Percentiles rank a stretch among this genome's conserved stretches.
These are phyloP conservation scores for Silene conica DNA, from an alignment of 148 eudicot species.

Conservation along the genomic window DNA sequence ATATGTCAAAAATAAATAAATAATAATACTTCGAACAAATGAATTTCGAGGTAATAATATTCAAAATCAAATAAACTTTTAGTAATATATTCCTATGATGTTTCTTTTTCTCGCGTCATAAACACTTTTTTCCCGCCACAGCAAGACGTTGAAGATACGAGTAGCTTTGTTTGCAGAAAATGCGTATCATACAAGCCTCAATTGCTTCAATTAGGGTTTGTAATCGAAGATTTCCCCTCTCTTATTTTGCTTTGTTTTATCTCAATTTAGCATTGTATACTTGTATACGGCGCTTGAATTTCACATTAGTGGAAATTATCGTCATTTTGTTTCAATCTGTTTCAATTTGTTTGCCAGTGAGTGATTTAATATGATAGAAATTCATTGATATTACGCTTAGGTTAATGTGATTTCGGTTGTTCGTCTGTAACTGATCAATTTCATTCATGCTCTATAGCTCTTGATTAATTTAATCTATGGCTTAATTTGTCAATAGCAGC, in stretches of 20 bases:
- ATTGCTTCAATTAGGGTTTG: constrained; percentile 5
- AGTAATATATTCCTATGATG: too few relatives aligned
- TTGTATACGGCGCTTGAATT: neutral
- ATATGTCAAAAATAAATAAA: too few relatives aligned
- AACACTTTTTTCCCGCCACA: neutral
- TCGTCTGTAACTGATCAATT: neutral
- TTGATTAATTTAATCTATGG: neutral
- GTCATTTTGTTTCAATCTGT: too few relatives aligned
- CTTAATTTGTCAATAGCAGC: neutral
- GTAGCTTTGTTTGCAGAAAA: neutral
- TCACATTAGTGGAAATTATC: neutral
- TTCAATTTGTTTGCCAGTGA: too few relatives aligned
- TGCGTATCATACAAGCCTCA: neutral
- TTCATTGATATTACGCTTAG: neutral
- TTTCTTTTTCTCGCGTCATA: too few relatives aligned
- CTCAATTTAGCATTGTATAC: neutral
- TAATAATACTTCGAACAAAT: too few relatives aligned
- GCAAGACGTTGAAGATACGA: neutral
- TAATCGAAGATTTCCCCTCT: neutral
- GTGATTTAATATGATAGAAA: neutral
- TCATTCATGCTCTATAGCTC: neutral
- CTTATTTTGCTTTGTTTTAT: neutral
- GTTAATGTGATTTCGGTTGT: too few relatives aligned
- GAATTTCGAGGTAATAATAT: too few relatives aligned
- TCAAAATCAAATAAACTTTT: too few relatives aligned